A percentile compares a stretch with the other conserved stretches of the same genome.
phyloP scores from a whole-genome alignment of 2,329 filamentous ascomycete genomes.

The Zopfia rhizophila region DNA sequence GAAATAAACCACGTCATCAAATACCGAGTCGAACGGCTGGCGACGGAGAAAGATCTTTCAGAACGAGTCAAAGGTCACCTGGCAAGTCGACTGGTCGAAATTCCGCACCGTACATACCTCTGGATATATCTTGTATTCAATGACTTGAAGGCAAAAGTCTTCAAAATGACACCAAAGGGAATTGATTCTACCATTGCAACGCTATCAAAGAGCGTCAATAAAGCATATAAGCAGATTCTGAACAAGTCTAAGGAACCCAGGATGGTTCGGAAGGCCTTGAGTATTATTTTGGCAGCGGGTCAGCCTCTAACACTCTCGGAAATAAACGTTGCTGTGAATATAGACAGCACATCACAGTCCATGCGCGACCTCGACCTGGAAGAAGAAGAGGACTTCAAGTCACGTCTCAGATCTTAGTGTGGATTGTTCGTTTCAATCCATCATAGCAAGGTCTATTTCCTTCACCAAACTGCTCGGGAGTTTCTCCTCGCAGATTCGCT shows the following conservation, averaged over 20 bases:
- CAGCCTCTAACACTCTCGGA: conserved; percentile 25
- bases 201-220: conserved; percentile 20
- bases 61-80: conserved; percentile 20
- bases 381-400: conserved; percentile 19
- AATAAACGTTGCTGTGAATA: conserved; percentile 22
- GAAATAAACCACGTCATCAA: conserved; percentile 30
- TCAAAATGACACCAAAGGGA: conserved; percentile 25
- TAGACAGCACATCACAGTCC: conserved; percentile 11
- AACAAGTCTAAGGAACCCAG: conserved; percentile 22
- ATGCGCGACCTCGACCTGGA: conserved; percentile 20
- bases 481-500: conserved; percentile 20
- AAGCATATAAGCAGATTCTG: conserved; percentile 28
- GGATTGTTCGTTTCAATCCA: conserved; percentile 25
- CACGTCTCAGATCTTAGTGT: conserved; percentile 22
- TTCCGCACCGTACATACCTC: conserved; percentile 30
- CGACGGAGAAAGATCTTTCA: conserved; percentile 22
- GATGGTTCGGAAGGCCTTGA: conserved; percentile 19
- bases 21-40: conserved; percentile 25
- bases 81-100: conserved; percentile 19
- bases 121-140: conserved; percentile 31
- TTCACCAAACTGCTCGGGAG: conserved; percentile 26
- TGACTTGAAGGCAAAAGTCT: conserved; percentile 13
- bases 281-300: conserved; percentile 22
- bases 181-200: conserved; percentile 11
- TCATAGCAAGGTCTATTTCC: conserved; percentile 21